Percentiles rank a stretch among this genome's conserved stretches.
These are phyloP conservation scores for Santalum album DNA, from an alignment of 164 flowering plant genomes.

Conservation along the genomic window DNA sequence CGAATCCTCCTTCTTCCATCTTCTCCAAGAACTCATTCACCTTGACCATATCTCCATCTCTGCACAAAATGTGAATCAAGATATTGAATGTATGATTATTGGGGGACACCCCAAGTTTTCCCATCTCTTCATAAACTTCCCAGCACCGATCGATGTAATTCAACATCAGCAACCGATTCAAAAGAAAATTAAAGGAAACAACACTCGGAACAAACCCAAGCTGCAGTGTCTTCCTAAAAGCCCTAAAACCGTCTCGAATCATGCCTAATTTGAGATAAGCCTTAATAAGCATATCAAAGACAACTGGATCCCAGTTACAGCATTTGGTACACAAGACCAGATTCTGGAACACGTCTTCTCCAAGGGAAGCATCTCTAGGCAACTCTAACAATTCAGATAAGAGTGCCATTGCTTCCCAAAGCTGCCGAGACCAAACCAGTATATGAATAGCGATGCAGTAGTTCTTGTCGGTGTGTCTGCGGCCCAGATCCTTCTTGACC, in stretches of 20 bases:
- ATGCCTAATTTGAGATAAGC: constrained; percentile 50
- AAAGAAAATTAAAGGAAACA: constrained; percentile 50
- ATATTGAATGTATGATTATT: constrained; percentile 76
- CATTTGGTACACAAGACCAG: constrained; percentile 36
- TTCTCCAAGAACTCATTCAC: constrained; percentile 71
- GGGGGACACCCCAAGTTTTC: constrained; percentile 41
- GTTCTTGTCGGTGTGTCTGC: constrained; percentile 30
- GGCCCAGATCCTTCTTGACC: constrained; percentile 44
- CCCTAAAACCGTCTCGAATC: constrained; percentile 39
- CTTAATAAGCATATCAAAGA: constrained; percentile 82
- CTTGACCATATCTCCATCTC: constrained; percentile 46
- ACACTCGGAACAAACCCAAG: constrained; percentile 55
- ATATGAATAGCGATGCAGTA: constrained; percentile 67
- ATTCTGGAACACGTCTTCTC: constrained; percentile 34
- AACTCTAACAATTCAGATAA: constrained; percentile 40
- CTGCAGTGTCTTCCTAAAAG: constrained; percentile 42
- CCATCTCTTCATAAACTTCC: constrained; percentile 62
- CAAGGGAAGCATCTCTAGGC: constrained; percentile 10
- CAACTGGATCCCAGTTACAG: constrained; percentile 69
- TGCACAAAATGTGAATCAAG: constrained; percentile 65
- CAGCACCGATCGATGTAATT: constrained; percentile 45
- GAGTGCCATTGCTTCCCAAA: constrained; percentile 41
- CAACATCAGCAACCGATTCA: constrained; percentile 54
- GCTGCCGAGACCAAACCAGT: constrained; percentile 52
- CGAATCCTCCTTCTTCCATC: constrained; percentile 92